These are phyloP conservation scores for Sporothrix euskadiensis DNA, from an alignment of 2,329 filamentous ascomycete genomes.

Conservation along the genomic window DNA sequence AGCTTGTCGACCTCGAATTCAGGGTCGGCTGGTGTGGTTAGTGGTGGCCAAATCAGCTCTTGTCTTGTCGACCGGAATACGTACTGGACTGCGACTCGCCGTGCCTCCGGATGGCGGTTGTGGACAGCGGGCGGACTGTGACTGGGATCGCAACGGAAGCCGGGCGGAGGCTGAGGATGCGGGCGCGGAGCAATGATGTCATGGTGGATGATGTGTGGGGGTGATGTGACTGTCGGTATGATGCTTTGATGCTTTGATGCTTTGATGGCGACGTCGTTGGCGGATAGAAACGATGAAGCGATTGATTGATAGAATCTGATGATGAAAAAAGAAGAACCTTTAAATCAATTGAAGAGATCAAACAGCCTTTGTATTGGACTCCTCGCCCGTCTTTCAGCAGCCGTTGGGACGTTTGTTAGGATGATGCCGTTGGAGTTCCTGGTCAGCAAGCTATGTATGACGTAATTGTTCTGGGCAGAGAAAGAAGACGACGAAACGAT, in stretches of 20 bases:
- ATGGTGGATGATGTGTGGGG: background rate
- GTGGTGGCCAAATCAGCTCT: background rate
- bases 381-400: background rate
- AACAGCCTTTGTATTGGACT: background rate
- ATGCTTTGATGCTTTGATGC: no score
- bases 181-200: background rate
- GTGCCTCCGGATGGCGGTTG: constrained; percentile 21
- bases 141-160: background rate
- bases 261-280: background rate
- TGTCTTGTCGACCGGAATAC: background rate
- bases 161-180: background rate
- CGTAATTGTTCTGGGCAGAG: background rate
- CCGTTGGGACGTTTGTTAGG: background rate
- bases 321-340: background rate
- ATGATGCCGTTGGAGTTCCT: background rate
- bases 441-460: constrained; percentile 1
- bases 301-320: background rate
- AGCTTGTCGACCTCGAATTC: constrained; percentile 54
- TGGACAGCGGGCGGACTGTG: constrained; percentile 21
- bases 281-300: background rate
- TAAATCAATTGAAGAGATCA: background rate
- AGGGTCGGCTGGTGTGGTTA: constrained; percentile 33
- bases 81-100: constrained; percentile 28
- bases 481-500: background rate
- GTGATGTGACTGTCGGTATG: background rate